These are phyloP conservation scores for Lactarius evosmus DNA, from an alignment of 768 basidiomycete species.

Conservation along the genomic window DNA sequence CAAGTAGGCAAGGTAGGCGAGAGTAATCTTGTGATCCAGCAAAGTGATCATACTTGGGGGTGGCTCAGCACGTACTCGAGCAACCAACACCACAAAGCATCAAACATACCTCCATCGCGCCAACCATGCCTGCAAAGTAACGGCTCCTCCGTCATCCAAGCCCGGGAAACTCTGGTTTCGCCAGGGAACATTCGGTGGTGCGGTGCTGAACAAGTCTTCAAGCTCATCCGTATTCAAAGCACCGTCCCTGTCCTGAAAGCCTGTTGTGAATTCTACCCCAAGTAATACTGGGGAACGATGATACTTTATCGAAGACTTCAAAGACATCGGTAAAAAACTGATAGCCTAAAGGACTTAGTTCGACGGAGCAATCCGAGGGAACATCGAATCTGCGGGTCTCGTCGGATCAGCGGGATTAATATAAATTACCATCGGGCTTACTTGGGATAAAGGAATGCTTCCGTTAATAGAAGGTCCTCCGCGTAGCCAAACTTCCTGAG, in stretches of 20 bases:
- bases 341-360: conserved; percentile 90
- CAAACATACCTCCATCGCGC: conserved; percentile 90
- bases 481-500: conserved; percentile 94
- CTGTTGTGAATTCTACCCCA: background rate
- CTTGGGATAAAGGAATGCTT: conserved; percentile 87
- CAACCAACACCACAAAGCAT: background rate
- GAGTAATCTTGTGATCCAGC: conserved; percentile 86
- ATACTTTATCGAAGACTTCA: conserved; percentile 91
- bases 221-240: conserved; percentile 82
- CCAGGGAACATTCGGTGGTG: conserved; percentile 94
- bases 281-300: background rate
- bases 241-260: conserved; percentile 84
- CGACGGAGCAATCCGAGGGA: conserved; percentile 89
- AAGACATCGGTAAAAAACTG: conserved; percentile 98
- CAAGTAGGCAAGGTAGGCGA: conserved; percentile 93
- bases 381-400: conserved; percentile 74
- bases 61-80: background rate
- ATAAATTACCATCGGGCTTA: conserved; percentile 39
- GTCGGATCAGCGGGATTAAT: conserved; percentile 20
- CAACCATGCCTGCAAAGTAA: conserved; percentile 97
- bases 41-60: conserved; percentile 87
- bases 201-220: conserved; percentile 86
- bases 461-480: conserved; percentile 86
- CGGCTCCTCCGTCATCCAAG: conserved; percentile 80
- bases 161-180: conserved; percentile 86